Evolutionary conservation across 805 yeast genomes (phyloP).

Genomic region (Lipomyces yamadae): DNA sequence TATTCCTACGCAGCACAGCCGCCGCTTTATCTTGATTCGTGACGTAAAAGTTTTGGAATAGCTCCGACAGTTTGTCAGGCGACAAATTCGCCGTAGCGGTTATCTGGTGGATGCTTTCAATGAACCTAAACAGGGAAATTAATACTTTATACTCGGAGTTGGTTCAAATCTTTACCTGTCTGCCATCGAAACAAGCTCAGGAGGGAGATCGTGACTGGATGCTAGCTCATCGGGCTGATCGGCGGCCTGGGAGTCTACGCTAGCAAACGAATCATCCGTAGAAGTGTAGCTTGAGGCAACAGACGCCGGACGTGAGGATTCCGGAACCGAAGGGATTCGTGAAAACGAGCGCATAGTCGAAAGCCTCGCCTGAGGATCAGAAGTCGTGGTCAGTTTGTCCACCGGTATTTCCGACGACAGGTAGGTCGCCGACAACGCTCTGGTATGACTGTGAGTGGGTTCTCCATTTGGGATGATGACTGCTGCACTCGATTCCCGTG

Average conservation of each 20-base stretch:
- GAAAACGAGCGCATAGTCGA: conserved; percentile 30
- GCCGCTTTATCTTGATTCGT: conserved; percentile 43
- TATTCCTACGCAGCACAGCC: conserved; percentile 36
- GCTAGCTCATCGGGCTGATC: not conserved
- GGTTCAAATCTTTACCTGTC: conserved; percentile 14
- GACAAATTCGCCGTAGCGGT: conserved; percentile 46
- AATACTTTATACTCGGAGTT: not conserved
- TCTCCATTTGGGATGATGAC: not conserved
- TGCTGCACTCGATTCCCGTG: not conserved
- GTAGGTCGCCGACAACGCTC: conserved; percentile 12
- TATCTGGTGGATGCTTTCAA: conserved; percentile 46
- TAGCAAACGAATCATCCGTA: conserved; percentile 1
- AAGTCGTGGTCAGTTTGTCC: conserved; percentile 22
- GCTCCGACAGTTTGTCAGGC: conserved; percentile 47
- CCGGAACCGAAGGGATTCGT: conserved; percentile 25
- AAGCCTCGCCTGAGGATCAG: conserved; percentile 15
- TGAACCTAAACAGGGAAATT: conserved; percentile 23
- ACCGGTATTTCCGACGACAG: conserved; percentile 25
- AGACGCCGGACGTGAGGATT: conserved; percentile 7
- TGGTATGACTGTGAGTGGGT: conserved; percentile 12
- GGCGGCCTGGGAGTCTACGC: not conserved
- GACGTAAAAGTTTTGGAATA: conserved; percentile 50
- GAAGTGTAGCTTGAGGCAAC: conserved; percentile 5
- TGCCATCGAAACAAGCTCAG: conserved; percentile 30
- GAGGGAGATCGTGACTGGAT: conserved; percentile 28